Percentiles rank a stretch among this genome's conserved stretches.
Conservation (phyloP, 306 rosid genomes). For the Castanospermum australe region DNA sequence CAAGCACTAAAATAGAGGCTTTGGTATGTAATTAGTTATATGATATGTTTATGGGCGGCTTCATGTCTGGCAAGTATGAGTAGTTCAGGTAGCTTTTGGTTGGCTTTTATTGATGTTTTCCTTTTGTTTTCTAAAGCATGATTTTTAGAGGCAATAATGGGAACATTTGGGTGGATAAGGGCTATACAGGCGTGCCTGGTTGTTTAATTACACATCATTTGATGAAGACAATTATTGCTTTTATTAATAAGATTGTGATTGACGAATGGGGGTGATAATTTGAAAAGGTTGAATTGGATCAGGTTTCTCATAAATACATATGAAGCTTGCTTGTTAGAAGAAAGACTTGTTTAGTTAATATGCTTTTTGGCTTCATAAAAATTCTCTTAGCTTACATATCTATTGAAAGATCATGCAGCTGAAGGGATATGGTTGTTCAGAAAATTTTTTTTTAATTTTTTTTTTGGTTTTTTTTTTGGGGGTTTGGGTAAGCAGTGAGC, state of each 20-base stretch:
- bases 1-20: conserved; percentile 97
- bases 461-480: no score
- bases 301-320: background rate
- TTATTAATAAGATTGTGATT: background rate
- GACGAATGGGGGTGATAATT: background rate
- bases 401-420: no score
- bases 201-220: background rate
- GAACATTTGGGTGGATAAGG: background rate
- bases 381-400: background rate
- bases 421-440: no score
- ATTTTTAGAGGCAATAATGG: background rate
- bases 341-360: background rate
- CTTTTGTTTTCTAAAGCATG: background rate
- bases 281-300: background rate
- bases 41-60: background rate
- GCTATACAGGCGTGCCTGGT: background rate
- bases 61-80: conserved; percentile 2
- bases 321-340: background rate
- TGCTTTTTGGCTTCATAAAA: background rate
- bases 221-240: background rate
- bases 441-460: no score
- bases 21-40: conserved; percentile 58
- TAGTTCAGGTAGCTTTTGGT: background rate
- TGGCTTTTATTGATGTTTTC: background rate
- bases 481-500: background rate